Evolutionary conservation across 176 grass and related monocot species (phyloP).

Genomic region (Sorghum bicolor): DNA sequence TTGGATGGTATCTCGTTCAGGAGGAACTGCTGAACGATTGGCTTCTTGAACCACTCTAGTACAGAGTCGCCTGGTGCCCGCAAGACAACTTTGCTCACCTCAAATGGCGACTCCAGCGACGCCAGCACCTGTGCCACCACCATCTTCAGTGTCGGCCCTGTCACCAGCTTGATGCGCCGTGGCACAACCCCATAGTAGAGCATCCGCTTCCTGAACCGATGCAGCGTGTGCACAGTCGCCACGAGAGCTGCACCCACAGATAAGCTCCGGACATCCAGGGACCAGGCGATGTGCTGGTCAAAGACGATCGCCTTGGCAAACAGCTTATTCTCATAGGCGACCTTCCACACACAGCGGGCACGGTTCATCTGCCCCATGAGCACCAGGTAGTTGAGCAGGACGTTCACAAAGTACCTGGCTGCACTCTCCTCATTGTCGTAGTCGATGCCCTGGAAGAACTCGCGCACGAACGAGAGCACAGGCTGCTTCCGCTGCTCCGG

Average conservation of each 20-base stretch:
- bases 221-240: slow-evolving; percentile 74
- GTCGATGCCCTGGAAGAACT: slow-evolving; percentile 89
- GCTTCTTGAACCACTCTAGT: slow-evolving; percentile 94
- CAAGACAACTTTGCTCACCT: slow-evolving; percentile 90
- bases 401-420: slow-evolving; percentile 81
- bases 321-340: slow-evolving; percentile 90
- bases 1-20: slow-evolving; percentile 95
- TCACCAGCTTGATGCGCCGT: slow-evolving; percentile 83
- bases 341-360: slow-evolving; percentile 92
- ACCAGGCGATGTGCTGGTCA: slow-evolving; percentile 97
- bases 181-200: slow-evolving; percentile 92
- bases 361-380: slow-evolving; percentile 99
- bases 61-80: slow-evolving; percentile 68
- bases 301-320: slow-evolving; percentile 97
- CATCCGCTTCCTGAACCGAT: slow-evolving; percentile 96
- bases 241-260: slow-evolving; percentile 67
- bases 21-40: slow-evolving; percentile 96
- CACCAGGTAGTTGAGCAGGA: slow-evolving; percentile 89
- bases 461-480: slow-evolving; percentile 71
- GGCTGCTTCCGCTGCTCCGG: slow-evolving; percentile 93
- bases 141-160: slow-evolving; percentile 82
- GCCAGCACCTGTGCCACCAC: slow-evolving; percentile 76
- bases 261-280: slow-evolving; percentile 74
- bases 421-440: slow-evolving; percentile 78
- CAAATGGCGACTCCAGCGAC: slow-evolving; percentile 74